Evolutionary conservation across 78 protist genomes (phyloP), one percentile per base, ranked within the genome.

Genomic region (Emiliania huxleyi): DNA sequence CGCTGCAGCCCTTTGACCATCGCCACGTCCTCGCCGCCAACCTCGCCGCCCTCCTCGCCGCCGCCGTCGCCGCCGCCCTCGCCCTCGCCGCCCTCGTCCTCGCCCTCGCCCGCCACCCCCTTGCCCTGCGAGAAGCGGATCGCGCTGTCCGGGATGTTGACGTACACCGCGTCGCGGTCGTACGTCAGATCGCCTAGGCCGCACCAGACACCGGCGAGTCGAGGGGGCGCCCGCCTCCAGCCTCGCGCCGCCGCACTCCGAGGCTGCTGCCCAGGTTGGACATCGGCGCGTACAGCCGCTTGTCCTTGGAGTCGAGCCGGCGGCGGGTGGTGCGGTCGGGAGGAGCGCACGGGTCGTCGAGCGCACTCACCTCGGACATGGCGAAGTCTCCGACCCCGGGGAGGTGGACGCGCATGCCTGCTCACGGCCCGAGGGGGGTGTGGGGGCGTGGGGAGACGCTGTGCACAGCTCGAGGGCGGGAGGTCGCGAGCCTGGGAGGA

Each of bases 341-440:
- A 44, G 93, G 96, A 26, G 99, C 99, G 95, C 98, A 97, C 71
- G 99, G 99, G 94, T 99, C 99, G 0, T 92, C 90, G 37, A 99
- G 85, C 26, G 87, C 45, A 15, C 93, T 69, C 23, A 98, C 84
- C 11, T 91, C 84, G n/a, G 43, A 90, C 95, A 98, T 94, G 48
- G 49, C 0, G 44, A 93, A 95, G 94, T 99, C 99, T 62, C 99
- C 99, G 48, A 91, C 92, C 35, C 99, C 99, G n/a, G 99, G 95
- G 8, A 99, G 23, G 95, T 99, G 99, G 40, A 98, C 97, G 73
- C 62, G 62, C 62, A 52, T 52, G 62, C 62, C 62, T 15, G 62
- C 29, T 52, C 15, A n/a, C n/a, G n/a, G n/a, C n/a, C n/a, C n/a
- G n/a, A n/a, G n/a, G n/a, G n/a, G n/a, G n/a, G n/a, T n/a, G n/a